A percentile compares a stretch with the other conserved stretches of the same genome.
These are phyloP conservation scores for Sclerotinia minor DNA, from an alignment of 2,329 filamentous ascomycete species.

Conservation along the genomic window DNA sequence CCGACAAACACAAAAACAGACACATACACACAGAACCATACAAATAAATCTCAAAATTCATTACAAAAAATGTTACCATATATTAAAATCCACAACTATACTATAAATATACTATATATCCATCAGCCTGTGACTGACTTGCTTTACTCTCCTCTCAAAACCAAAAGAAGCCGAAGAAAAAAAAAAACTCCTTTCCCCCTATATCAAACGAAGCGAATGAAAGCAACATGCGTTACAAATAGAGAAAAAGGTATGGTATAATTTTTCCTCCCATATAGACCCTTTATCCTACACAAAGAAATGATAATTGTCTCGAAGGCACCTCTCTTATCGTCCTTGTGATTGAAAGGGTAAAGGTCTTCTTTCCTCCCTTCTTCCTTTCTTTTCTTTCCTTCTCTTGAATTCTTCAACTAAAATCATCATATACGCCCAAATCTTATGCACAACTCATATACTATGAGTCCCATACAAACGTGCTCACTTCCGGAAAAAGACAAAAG, in stretches of 20 bases:
- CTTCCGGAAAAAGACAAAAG: conserved; percentile 19
- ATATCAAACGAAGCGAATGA: conserved; percentile 16
- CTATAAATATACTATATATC: conserved; percentile 10
- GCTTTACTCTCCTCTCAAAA: not conserved
- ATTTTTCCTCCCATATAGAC: conserved; percentile 7
- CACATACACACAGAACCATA: not conserved
- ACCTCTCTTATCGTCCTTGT: conserved; percentile 11
- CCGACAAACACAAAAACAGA: not conserved
- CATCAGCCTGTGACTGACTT: not conserved
- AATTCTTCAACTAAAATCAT: conserved; percentile 4
- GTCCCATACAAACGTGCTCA: not conserved
- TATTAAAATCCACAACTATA: conserved; percentile 16
- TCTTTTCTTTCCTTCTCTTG: not conserved
- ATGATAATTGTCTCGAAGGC: conserved; percentile 9
- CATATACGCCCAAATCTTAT: conserved; percentile 20
- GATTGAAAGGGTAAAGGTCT: not conserved
- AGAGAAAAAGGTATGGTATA: conserved; percentile 19
- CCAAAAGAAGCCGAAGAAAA: not conserved
- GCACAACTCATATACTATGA: conserved; percentile 4
- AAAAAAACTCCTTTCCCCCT: conserved; percentile 8
- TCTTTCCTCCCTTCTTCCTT: not conserved
- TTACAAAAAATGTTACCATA: conserved; percentile 11
- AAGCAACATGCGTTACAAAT: conserved; percentile 12
- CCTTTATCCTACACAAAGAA: conserved; percentile 17
- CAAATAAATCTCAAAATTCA: not conserved